Base-by-base conservation (phyloP, 139 green algal species). In the Chlamydomonas schloesseri region DNA sequence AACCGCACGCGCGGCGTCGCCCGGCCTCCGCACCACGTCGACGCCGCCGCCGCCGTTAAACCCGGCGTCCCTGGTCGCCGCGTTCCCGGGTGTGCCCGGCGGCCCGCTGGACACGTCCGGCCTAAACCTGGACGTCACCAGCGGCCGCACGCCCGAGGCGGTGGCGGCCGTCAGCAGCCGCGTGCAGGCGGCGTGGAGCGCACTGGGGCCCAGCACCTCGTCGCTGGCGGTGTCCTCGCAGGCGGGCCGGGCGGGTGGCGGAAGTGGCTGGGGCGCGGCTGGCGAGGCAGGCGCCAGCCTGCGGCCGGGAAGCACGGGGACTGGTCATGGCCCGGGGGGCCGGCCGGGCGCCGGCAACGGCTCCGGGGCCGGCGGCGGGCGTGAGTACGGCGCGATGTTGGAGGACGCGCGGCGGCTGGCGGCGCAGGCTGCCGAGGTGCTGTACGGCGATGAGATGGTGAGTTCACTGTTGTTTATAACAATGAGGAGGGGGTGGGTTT, bases 371-470 rank as follows among this genome's bases (percentile, higher is more conserved):
- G 14, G 75, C 6, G 57, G 75, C 26, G 70, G 34, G 4, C 36
- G 75, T 23, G 75, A 82, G 75, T 33, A 57, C 26, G 36, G 36
- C 28, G 36, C 29, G 53, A 29, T 83, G 62, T 18, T 83, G 0
- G 76, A 83, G 34, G 76, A 83, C 10, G 76, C 76, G 5, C 60
- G 58, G 13, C 37, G 76, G 11, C 31, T 72, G 76, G 76, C 76
- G 60, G 36, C 60, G 76, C 31, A 73, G 58, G 76, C 76, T 26
- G 65, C 69, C 37, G 76, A 83, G 76, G 76, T 83, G 60, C 60
- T 83, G 37, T 73, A 68, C 60, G 75, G 34, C 34, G 37, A 42
- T 26, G 60, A 84, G 20, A 37, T 62, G 62, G 77, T 64, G 77
- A 3, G 77, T 50, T n/a, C n/a, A n/a, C n/a, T n/a, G n/a, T n/a